Conservation (phyloP, 129 eudicot species). For the Deinandra increscens region DNA sequence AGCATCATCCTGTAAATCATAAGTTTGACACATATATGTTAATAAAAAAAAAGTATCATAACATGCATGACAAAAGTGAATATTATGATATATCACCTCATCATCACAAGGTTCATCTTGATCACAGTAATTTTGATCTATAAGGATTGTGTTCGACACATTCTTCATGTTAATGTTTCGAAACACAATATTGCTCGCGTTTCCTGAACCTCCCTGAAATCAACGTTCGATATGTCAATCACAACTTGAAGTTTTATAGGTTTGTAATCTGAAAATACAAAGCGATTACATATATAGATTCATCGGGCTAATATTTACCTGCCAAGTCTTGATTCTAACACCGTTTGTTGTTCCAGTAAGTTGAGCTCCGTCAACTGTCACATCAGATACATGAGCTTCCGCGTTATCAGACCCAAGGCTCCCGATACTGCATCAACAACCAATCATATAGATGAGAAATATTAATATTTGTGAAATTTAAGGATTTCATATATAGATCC, state of each 20-base stretch:
- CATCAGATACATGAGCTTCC: constrained; percentile 75
- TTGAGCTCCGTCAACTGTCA: constrained; percentile 58
- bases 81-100: constrained; percentile 38
- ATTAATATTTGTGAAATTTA: not conserved
- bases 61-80: not conserved
- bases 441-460: not conserved
- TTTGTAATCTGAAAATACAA: not conserved
- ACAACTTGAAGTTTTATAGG: not conserved
- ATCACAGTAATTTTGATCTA: constrained; percentile 85
- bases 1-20: constrained; percentile 55
- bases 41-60: not conserved
- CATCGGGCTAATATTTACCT: constrained; percentile 43
- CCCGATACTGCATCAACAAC: constrained; percentile 55
- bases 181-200: constrained; percentile 70
- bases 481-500: no score
- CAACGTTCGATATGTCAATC: not conserved
- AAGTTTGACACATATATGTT: no score
- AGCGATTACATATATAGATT: not conserved
- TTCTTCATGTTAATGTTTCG: constrained; percentile 57
- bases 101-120: constrained; percentile 51
- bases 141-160: constrained; percentile 72
- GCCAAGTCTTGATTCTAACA: constrained; percentile 88
- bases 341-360: constrained; percentile 76
- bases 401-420: constrained; percentile 71
- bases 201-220: constrained; percentile 85